Percentiles rank a stretch among this genome's conserved stretches.
These are phyloP conservation scores for Apiospora marii DNA, from an alignment of 2,329 filamentous ascomycete genomes.

Conservation along the genomic window DNA sequence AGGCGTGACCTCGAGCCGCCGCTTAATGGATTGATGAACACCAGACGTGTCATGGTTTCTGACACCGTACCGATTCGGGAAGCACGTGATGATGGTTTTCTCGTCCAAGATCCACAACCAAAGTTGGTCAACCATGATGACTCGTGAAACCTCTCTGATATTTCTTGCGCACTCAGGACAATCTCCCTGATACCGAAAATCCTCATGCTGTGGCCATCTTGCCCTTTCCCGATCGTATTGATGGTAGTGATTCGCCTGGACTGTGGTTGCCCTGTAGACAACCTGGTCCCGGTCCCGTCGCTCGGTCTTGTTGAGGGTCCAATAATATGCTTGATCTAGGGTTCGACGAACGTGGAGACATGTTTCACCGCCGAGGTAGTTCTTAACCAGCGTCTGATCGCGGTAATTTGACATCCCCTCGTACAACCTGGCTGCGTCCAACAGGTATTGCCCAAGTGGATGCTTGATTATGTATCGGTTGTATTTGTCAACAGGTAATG, in stretches of 20 bases:
- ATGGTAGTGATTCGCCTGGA: too few relatives aligned
- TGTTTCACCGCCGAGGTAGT: conserved; percentile 43
- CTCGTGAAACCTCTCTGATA: conserved; percentile 33
- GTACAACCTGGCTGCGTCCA: conserved; percentile 34
- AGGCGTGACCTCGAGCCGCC: conserved; percentile 34
- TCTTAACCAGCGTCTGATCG: conserved; percentile 44
- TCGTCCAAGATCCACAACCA: conserved; percentile 53
- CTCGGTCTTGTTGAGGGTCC: conserved; percentile 48
- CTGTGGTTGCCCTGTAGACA: too few relatives aligned
- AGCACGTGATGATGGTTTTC: conserved; percentile 49
- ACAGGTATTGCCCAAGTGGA: conserved; percentile 40
- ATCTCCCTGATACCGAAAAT: too few relatives aligned
- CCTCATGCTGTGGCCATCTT: too few relatives aligned
- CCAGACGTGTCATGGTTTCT: conserved; percentile 50
- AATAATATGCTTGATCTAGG: conserved; percentile 54
- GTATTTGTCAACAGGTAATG: too few relatives aligned
- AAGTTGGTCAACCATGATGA: conserved; percentile 54
- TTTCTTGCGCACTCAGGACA: too few relatives aligned
- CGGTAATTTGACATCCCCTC: conserved; percentile 47
- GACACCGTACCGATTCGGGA: conserved; percentile 51
- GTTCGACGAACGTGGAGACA: conserved; percentile 54
- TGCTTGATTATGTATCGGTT: too few relatives aligned
- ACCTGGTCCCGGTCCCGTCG: conserved; percentile 52
- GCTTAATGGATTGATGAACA: conserved; percentile 50
- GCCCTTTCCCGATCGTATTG: too few relatives aligned